Conservation (phyloP, 805 yeast species). For the Saturnispora zaruensis region DNA sequence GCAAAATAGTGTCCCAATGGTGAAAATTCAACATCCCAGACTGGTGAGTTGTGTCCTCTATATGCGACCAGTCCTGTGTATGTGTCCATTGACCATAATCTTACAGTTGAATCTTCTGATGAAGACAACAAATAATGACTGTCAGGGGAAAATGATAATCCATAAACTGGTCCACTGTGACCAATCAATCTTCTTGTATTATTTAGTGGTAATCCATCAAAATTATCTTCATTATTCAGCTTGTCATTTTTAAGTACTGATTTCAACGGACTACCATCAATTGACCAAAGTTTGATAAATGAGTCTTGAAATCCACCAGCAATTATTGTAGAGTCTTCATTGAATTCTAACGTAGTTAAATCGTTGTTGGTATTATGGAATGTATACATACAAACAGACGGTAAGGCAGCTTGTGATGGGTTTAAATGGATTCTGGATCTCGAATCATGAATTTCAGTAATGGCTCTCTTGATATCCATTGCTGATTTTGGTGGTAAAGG, state of each 20-base stretch:
- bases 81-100: slow-evolving; percentile 92
- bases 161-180: slow-evolving; percentile 91
- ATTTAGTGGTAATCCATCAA: slow-evolving; percentile 25
- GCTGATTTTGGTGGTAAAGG: slow-evolving; percentile 85
- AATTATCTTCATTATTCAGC: slow-evolving; percentile 28
- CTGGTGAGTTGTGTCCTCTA: slow-evolving; percentile 92
- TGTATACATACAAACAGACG: slow-evolving; percentile 96
- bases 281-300: slow-evolving; percentile 82
- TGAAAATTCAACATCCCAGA: slow-evolving; percentile 94
- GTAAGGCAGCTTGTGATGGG: slow-evolving; percentile 61
- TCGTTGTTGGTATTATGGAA: slow-evolving; percentile 92
- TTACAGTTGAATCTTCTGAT: slow-evolving; percentile 86
- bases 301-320: slow-evolving; percentile 96
- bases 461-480: slow-evolving; percentile 70
- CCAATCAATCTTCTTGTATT: slow-evolving; percentile 59
- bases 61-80: slow-evolving; percentile 85
- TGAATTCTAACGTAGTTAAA: slow-evolving; percentile 78
- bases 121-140: slow-evolving; percentile 69
- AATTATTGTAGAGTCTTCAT: slow-evolving; percentile 74
- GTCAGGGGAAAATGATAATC: slow-evolving; percentile 85
- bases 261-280: slow-evolving; percentile 80
- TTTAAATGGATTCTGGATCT: slow-evolving; percentile 48
- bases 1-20: slow-evolving; percentile 97
- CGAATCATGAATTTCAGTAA: slow-evolving; percentile 72
- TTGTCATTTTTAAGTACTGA: slow-evolving; percentile 50